Evolutionary conservation across 169 alveolate species (phyloP).

Genomic region (Plasmodium vivax): DNA sequence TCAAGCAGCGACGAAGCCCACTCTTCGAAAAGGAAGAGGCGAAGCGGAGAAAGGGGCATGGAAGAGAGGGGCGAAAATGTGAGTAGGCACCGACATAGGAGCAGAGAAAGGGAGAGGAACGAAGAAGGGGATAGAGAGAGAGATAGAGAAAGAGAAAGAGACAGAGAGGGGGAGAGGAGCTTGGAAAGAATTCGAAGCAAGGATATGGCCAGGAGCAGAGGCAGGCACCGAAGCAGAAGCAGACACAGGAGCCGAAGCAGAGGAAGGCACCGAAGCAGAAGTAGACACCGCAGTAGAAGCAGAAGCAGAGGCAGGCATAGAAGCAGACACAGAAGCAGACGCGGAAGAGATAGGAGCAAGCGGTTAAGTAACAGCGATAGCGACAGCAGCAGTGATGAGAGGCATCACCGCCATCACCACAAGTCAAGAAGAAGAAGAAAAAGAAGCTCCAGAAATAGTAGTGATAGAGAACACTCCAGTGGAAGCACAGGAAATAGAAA

Average conservation of each 20-base stretch:
- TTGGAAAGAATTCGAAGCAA: conserved; percentile 38
- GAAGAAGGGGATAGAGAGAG: conserved; percentile 9
- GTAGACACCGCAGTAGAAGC: conserved; percentile 31
- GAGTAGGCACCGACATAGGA: conserved; percentile 16
- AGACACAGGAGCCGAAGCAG: conserved; percentile 13
- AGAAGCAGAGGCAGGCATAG: conserved; percentile 3
- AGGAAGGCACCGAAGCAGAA: conserved; percentile 7
- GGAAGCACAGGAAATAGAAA: conserved; percentile 11
- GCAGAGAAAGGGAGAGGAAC: conserved; percentile 6
- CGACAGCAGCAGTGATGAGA: conserved; percentile 30
- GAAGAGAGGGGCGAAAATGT: neutral
- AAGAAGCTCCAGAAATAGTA: conserved; percentile 22
- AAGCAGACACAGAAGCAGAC: conserved; percentile 7
- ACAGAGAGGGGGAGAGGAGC: conserved; percentile 6
- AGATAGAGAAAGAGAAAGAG: neutral
- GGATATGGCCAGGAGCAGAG: neutral
- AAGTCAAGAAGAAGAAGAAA: conserved; percentile 19
- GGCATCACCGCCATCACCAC: conserved; percentile 7
- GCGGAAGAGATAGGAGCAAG: conserved; percentile 39
- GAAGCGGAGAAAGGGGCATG: conserved; percentile 2
- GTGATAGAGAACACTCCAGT: conserved; percentile 41
- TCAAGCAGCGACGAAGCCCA: conserved; percentile 11
- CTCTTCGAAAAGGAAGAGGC: conserved; percentile 25
- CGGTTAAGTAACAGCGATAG: conserved; percentile 7
- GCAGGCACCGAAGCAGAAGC: conserved; percentile 8